Percentiles rank a stretch among this genome's conserved stretches.
Conservation (phyloP, 2,329 filamentous ascomycete species). For the Cryphonectria carpinicola region DNA sequence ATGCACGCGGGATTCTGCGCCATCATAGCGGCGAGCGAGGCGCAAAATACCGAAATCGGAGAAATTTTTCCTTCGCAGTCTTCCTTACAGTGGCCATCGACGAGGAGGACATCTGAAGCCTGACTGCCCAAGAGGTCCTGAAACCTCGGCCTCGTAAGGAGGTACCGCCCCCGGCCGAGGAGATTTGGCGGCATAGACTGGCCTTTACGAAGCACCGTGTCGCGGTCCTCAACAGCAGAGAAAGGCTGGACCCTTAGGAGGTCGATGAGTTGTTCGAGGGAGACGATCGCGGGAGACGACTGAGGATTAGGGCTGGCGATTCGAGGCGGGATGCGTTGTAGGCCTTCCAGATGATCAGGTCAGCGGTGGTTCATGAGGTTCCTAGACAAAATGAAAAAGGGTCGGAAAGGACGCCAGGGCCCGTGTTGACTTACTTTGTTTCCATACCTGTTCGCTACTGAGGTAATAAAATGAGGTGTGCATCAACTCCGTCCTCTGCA, state of each 20-base stretch:
- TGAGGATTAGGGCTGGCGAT: not conserved
- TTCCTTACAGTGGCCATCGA: constrained; percentile 6
- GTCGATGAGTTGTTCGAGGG: not conserved
- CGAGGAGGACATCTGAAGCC: not conserved
- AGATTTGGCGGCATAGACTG: constrained; percentile 11
- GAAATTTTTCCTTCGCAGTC: not conserved
- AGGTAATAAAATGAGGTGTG: not conserved
- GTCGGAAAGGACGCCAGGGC: fast-evolving
- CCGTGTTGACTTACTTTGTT: not conserved
- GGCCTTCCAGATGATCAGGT: not conserved
- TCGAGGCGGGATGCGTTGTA: not conserved
- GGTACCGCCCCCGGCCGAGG: constrained; percentile 7
- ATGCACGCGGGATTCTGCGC: not conserved
- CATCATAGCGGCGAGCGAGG: constrained; percentile 8
- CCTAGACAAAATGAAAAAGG: not conserved
- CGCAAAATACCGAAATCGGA: constrained; percentile 9
- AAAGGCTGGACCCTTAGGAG: not conserved
- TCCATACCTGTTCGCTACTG: not conserved
- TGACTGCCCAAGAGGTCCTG: not conserved
- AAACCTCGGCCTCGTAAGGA: not conserved
- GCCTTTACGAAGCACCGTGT: constrained; percentile 6
- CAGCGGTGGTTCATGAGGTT: not conserved
- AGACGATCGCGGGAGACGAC: not conserved
- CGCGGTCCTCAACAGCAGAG: not conserved
- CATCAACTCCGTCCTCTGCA: not conserved